Evolutionary conservation across 108 stramenopile genomes (phyloP), one percentile per base, ranked within the genome.

Genomic region (Schizochytrium sp.): DNA sequence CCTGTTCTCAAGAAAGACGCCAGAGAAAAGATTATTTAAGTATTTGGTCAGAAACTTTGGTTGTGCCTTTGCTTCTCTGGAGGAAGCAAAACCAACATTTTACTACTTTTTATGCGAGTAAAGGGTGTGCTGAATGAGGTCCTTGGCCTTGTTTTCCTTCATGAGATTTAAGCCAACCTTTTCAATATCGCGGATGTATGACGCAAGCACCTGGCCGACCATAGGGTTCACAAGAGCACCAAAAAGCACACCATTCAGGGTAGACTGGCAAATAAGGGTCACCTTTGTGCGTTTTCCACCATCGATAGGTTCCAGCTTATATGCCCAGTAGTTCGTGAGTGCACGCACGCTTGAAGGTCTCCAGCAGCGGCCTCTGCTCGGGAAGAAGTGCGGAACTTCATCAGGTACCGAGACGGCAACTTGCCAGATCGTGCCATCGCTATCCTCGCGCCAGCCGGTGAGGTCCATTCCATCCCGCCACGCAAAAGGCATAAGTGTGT

Each of bases 371-470:
- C 50, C 76, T 2, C 64, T 38, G 42, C 28, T 69, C 28, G 64
- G 64, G 42, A 44, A 44, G 1, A 55, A 83, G 10, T n/a, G 19
- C 5, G 47, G 50, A 40, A 55, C 10, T 42, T 83, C 76, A 53
- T 42, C 28, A 8, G 76, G 76, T n/a, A 83, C 28, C 50, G 76
- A 83, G 2, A 28, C 5, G 13, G 15, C 76, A 10, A 55, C 3
- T 42, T 83, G 76, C 76, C 76, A 83, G 47, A 83, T 17, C 15
- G 76, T 83, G 8, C 76, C 76, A 53, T 83, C 76, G 12, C n/a
- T 53, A 53, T 83, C 76, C 15, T 28, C 3, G 45, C 53, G 76
- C 76, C 76, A 83, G 53, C 50, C 53, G 28, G 76, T 19, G 47
- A 83, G 47, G 40, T 83, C 76, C 45, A 50, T 5, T 13, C 15